A percentile compares a stretch with the other conserved stretches of the same genome.
Conservation (phyloP, 306 rosid species). For the Crataegus laevigata region DNA sequence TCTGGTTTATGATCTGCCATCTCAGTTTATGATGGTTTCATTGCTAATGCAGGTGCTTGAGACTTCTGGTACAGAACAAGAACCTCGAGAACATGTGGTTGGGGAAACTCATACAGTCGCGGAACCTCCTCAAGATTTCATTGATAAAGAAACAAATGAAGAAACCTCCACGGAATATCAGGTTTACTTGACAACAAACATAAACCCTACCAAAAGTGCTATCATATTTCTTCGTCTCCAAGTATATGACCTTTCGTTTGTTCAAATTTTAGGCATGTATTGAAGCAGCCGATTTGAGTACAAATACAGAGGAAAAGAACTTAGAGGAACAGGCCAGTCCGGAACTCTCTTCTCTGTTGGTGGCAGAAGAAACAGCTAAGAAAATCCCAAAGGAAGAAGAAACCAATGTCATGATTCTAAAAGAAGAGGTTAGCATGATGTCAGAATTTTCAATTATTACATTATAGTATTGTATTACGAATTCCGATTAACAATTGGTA, state of each 20-base stretch:
- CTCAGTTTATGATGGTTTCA: too few relatives aligned
- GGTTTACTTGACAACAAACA: conserved; percentile 1
- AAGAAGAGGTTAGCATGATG: conserved; percentile 18
- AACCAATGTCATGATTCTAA: neutral
- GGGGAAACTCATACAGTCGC: too few relatives aligned
- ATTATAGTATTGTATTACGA: neutral
- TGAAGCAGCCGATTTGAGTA: conserved; percentile 8
- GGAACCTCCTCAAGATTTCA: too few relatives aligned
- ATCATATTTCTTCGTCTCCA: too few relatives aligned
- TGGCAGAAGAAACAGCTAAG: conserved; percentile 2
- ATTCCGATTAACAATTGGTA: neutral
- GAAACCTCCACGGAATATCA: conserved; percentile 11
- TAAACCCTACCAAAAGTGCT: too few relatives aligned
- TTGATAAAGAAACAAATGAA: neutral
- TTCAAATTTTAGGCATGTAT: conserved; percentile 1
- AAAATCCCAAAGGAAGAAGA: conserved; percentile 14
- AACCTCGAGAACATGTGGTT: too few relatives aligned
- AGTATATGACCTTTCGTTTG: neutral
- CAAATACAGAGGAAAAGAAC: conserved; percentile 4
- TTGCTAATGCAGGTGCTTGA: too few relatives aligned
- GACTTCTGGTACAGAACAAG: too few relatives aligned
- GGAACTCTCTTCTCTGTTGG: neutral
- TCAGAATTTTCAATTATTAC: neutral
- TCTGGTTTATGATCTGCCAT: neutral
- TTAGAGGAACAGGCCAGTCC: conserved; percentile 1